These are phyloP conservation scores for Tritrichomonas foetus DNA, from an alignment of 208 protist genomes.

Conservation along the genomic window DNA sequence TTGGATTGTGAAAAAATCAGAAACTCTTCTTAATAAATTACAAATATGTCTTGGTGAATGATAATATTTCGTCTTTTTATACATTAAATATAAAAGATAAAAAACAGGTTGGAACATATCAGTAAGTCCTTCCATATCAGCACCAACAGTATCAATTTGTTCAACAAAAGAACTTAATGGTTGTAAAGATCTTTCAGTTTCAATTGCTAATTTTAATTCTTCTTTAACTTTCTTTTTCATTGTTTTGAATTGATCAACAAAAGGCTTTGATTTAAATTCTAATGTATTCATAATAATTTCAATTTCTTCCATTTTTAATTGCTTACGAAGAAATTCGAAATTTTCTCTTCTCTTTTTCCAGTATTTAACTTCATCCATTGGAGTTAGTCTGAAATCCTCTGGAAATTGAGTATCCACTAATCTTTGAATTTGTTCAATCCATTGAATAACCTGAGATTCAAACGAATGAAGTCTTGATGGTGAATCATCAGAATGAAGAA, in stretches of 20 bases:
- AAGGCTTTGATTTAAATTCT: not conserved
- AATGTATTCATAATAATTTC: not conserved
- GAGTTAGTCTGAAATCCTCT: not conserved
- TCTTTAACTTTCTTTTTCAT: not conserved
- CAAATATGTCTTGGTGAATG: slow-evolving; percentile 27
- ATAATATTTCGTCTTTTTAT: not conserved
- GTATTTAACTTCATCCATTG: slow-evolving; percentile 6
- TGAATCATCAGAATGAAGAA: slow-evolving; percentile 43
- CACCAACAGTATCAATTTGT: not conserved
- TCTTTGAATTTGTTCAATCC: slow-evolving; percentile 54
- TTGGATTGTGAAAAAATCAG: not conserved
- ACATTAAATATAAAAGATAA: slow-evolving; percentile 12
- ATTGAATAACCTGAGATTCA: slow-evolving; percentile 54
- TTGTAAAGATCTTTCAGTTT: not conserved
- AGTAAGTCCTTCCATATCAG: not conserved
- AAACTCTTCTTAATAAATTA: not conserved
- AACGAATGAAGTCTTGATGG: slow-evolving; percentile 55
- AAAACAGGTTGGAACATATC: not conserved
- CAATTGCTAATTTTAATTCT: not conserved
- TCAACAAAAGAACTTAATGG: not conserved
- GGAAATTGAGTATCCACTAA: slow-evolving; percentile 49
- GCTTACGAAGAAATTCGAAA: slow-evolving; percentile 43
- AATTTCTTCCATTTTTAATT: not conserved
- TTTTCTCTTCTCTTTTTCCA: not conserved
- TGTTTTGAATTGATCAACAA: not conserved